phyloP scores from a whole-genome alignment of 164 flowering plant genomes.

The Nymphaea colorata region DNA sequence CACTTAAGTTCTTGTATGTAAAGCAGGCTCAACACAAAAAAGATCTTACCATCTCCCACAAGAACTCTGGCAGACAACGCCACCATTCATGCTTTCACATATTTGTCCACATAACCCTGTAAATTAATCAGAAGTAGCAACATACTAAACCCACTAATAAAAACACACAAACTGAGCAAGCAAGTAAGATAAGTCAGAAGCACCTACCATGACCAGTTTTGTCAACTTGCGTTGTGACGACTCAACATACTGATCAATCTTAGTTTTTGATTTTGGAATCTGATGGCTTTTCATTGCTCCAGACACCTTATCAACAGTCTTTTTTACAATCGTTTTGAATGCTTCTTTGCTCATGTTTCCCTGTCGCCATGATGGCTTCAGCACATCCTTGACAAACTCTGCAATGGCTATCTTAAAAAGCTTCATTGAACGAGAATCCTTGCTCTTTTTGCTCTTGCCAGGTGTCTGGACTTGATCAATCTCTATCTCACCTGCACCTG shows the following conservation, averaged over 20 bases:
- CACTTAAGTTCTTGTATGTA: no score
- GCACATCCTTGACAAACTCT: slow-evolving; percentile 84
- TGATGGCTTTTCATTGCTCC: slow-evolving; percentile 81
- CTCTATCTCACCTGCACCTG: slow-evolving; percentile 49
- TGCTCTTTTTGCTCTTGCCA: slow-evolving; percentile 47
- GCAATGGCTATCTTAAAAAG: slow-evolving; percentile 76
- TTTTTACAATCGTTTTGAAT: slow-evolving; percentile 94
- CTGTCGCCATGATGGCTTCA: slow-evolving; percentile 96
- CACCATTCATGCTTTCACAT: slow-evolving; percentile 29
- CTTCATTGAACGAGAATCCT: slow-evolving; percentile 72
- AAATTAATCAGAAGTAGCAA: slow-evolving; percentile 3
- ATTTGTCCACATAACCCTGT: slow-evolving; percentile 90
- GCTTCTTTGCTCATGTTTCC: slow-evolving; percentile 99
- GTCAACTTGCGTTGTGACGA: slow-evolving; percentile 79
- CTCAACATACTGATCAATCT: slow-evolving; percentile 75
- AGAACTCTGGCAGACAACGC: neutral
- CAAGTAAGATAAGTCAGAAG: neutral
- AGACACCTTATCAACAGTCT: slow-evolving; percentile 92
- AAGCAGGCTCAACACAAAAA: no score
- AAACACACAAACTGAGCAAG: neutral
- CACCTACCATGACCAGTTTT: slow-evolving; percentile 83
- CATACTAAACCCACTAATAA: neutral
- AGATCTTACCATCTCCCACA: neutral
- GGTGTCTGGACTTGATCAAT: slow-evolving; percentile 59
- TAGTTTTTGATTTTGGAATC: slow-evolving; percentile 75